Base-by-base conservation (phyloP, 257 asterid species). In the Scutellaria minor region DNA sequence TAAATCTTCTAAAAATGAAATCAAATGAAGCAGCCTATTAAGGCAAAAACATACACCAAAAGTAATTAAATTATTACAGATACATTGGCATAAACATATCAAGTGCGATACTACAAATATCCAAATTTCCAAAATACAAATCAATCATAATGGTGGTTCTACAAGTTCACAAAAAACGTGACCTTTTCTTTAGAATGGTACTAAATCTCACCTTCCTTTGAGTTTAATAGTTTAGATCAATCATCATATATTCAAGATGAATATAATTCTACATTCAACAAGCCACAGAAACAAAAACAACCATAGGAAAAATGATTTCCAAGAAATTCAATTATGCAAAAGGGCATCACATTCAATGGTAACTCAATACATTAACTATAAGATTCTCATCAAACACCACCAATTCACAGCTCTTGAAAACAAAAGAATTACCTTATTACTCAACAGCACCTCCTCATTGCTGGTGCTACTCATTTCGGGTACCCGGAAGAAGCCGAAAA, bases 401-500 rank as follows among this genome's bases (percentile, higher is more conserved):
- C 68, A 75, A 68, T 74, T 51, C 48, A 53, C 39, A 22, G 9
- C 18, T 5, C 10, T 31, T 13, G 9, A 7, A 53, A 77, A 7
- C 8, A 63, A 68, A 61, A 48, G 10, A 48, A 24, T 24, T 74
- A 90, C 95, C 95, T 88, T 80, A 61, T 35, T 67, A 64, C 73
- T 69, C 72, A 80, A 57, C 70, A 45, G 81, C 59, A 14, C 79
- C 40, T 68, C 82, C 54, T 68, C 66, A 74, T 37, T 78, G 55
- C 71, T 65, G 75, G 72, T 62, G 75, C 80, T 44, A 22, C 31
- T 31, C 55, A 72, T 75, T 78, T 85, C 86, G 0, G 31, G 15
- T 75, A 91, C 82, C 92, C 93, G 84, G 77, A 91, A 94, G 80
- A 94, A 91, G 31, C 99, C 99, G 54, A 91, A 85, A 14, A 83